phyloP scores from a whole-genome alignment of 2,329 filamentous ascomycete species.

The Uncinocarpus reesii region DNA sequence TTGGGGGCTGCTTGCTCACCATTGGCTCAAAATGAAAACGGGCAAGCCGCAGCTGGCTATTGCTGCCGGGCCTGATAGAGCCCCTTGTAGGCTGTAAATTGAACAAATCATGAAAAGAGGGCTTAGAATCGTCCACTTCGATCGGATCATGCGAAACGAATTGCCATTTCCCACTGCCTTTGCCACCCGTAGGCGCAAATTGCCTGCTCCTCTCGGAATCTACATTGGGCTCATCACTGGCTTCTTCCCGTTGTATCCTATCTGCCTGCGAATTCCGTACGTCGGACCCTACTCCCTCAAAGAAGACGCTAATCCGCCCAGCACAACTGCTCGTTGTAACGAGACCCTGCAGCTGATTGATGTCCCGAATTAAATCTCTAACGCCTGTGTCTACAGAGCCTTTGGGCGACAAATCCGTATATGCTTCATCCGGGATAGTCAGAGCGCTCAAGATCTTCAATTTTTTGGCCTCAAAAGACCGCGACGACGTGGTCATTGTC shows the following conservation, averaged over 20 bases:
- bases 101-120: constrained; percentile 34
- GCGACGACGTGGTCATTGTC: not conserved
- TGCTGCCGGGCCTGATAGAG: constrained; percentile 32
- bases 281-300: constrained; percentile 55
- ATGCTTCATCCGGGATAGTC: constrained; percentile 55
- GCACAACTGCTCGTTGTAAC: constrained; percentile 93
- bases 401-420: constrained; percentile 79
- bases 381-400: constrained; percentile 75
- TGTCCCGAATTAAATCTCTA: constrained; percentile 61
- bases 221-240: not conserved
- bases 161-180: constrained; percentile 76
- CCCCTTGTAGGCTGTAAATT: constrained; percentile 33
- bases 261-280: constrained; percentile 14
- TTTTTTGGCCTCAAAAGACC: constrained; percentile 47
- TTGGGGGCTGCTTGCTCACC: constrained; percentile 47
- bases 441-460: constrained; percentile 61
- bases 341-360: constrained; percentile 64
- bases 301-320: constrained; percentile 74
- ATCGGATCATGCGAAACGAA: constrained; percentile 78
- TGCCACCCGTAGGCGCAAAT: constrained; percentile 62
- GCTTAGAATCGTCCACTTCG: constrained; percentile 18
- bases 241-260: constrained; percentile 16
- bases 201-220: constrained; percentile 18
- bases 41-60: constrained; percentile 44
- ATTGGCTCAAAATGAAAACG: constrained; percentile 93